A percentile compares a stretch with the other conserved stretches of the same genome.
These are phyloP conservation scores for Pseudogymnoascus sp. DNA, from an alignment of 2,329 filamentous ascomycete species.

Conservation along the genomic window DNA sequence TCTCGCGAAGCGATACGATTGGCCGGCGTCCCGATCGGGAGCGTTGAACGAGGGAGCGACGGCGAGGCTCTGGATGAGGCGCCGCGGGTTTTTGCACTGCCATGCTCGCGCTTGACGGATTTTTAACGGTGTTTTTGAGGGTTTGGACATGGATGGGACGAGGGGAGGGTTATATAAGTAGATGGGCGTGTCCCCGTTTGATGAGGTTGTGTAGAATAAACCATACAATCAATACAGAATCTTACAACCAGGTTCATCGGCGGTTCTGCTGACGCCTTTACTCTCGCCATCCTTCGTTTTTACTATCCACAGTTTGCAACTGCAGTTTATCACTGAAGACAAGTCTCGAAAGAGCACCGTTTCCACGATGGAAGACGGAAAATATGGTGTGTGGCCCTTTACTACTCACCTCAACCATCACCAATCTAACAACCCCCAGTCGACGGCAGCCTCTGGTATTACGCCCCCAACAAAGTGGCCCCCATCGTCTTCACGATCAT, in stretches of 20 bases:
- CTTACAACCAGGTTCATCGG: not conserved
- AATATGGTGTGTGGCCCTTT: slow-evolving; percentile 16
- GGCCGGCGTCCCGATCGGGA: not conserved
- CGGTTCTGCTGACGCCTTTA: not conserved
- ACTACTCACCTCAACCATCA: not conserved
- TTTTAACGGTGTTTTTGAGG: not conserved
- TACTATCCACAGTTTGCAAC: not conserved
- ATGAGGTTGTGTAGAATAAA: not conserved
- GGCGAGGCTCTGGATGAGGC: not conserved
- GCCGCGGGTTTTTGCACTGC: not conserved
- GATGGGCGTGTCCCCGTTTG: not conserved
- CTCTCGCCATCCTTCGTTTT: not conserved
- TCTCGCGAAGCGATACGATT: not conserved
- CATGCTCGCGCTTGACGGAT: not conserved
- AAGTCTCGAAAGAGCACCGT: not conserved
- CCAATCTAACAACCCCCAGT: slow-evolving; percentile 14
- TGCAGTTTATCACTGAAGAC: not conserved
- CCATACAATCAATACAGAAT: not conserved
- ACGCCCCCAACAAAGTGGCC: slow-evolving; percentile 45
- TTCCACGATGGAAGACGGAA: slow-evolving; percentile 17
- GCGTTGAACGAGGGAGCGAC: not conserved
- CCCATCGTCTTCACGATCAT: slow-evolving; percentile 44
- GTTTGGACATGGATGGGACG: not conserved
- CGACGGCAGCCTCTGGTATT: slow-evolving; percentile 35
- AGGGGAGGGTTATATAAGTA: not conserved